Conservation (phyloP, 805 yeast genomes). For the Clavispora fructus region DNA sequence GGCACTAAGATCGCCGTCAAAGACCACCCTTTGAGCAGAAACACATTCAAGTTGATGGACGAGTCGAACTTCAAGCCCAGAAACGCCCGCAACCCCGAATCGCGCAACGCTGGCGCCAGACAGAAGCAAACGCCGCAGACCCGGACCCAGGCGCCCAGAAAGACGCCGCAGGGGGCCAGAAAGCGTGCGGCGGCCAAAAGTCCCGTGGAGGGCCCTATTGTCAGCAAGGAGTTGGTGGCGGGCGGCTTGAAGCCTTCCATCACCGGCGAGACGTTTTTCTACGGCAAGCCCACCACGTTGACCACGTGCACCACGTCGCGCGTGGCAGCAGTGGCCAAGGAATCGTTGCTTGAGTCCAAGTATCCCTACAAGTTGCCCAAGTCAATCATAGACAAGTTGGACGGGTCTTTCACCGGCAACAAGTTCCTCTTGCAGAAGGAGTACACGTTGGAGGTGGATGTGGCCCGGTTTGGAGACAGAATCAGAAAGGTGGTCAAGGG, state of each 20-base stretch:
- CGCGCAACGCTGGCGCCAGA: constrained; percentile 1
- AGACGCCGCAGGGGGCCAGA: constrained; percentile 1
- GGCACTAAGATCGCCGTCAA: constrained; percentile 6
- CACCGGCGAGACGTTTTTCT: constrained; percentile 26
- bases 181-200: constrained; percentile 2
- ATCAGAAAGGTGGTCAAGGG: constrained; percentile 32
- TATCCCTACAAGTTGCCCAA: constrained; percentile 38
- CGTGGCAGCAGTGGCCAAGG: constrained; percentile 38
- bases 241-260: constrained; percentile 17
- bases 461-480: constrained; percentile 18
- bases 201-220: constrained; percentile 4
- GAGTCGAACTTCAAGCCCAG: constrained; percentile 2
- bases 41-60: constrained; percentile 11
- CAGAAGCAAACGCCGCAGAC: background rate
- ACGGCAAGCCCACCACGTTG: constrained; percentile 28
- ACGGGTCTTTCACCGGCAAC: constrained; percentile 18
- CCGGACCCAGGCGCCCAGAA: background rate
- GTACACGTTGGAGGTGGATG: constrained; percentile 20
- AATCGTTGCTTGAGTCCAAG: constrained; percentile 31
- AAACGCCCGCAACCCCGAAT: background rate
- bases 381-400: constrained; percentile 22
- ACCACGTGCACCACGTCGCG: constrained; percentile 23
- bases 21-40: constrained; percentile 16
- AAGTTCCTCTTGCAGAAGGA: constrained; percentile 29
- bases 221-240: constrained; percentile 12